These are phyloP conservation scores for Cryptococcus sp. DNA, from an alignment of 1,284 basidiomycete species.

Conservation along the genomic window DNA sequence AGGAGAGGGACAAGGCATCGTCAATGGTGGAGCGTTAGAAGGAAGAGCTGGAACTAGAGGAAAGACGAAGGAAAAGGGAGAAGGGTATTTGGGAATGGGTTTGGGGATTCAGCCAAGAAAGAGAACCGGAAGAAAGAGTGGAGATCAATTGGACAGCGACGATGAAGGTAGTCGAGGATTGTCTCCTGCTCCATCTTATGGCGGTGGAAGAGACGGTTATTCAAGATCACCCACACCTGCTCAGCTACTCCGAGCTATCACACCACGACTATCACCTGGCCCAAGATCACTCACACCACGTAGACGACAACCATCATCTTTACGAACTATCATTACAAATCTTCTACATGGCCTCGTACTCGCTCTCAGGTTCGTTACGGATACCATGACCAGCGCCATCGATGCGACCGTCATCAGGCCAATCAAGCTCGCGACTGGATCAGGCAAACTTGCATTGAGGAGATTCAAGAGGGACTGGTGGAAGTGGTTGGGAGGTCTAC, in stretches of 20 bases:
- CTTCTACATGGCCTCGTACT: conserved; percentile 29
- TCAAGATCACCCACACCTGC: conserved; percentile 28
- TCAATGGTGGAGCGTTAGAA: conserved; percentile 27
- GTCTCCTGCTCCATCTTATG: conserved; percentile 5
- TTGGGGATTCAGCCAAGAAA: conserved; percentile 25
- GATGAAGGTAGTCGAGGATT: conserved; percentile 3
- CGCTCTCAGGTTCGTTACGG: conserved; percentile 21
- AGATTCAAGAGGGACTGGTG: conserved; percentile 24
- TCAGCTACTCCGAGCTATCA: conserved; percentile 22
- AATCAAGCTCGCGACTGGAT: conserved; percentile 6
- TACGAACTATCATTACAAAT: conserved; percentile 27
- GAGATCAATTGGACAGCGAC: conserved; percentile 10
- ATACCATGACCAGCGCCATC: conserved; percentile 12
- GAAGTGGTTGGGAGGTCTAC: conserved; percentile 25
- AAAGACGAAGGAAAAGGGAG: conserved; percentile 27
- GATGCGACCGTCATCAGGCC: conserved; percentile 13
- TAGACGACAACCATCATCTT: conserved; percentile 15
- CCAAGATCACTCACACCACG: conserved; percentile 12
- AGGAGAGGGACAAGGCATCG: conserved; percentile 35
- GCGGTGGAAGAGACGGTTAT: neutral
- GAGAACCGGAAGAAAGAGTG: conserved; percentile 2
- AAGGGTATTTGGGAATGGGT: conserved; percentile 39
- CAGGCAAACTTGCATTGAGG: conserved; percentile 11
- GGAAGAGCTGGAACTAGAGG: conserved; percentile 33
- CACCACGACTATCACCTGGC: conserved; percentile 19